phyloP scores from a whole-genome alignment of 805 yeast genomes.

The Saccharomycopsis fodiens region DNA sequence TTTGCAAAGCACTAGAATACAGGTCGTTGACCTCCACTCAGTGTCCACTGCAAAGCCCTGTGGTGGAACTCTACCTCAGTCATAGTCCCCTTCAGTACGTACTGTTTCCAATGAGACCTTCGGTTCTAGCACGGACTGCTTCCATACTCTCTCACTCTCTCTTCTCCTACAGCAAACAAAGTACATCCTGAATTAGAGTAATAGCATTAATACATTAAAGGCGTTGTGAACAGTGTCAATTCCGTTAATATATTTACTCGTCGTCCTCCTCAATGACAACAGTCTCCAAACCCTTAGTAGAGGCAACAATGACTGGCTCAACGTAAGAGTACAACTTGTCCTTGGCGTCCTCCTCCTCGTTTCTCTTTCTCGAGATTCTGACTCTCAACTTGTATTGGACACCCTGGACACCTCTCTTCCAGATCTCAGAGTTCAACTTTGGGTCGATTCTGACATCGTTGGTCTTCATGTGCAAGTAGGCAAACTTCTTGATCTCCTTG shows the following conservation, averaged over 20 bases:
- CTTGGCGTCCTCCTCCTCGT: conserved; percentile 99
- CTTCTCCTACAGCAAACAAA: neutral
- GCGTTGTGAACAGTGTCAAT: neutral
- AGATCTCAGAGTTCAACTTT: conserved; percentile 93
- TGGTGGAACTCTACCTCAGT: too few species aligned
- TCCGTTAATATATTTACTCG: conserved; percentile 25
- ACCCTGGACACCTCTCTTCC: conserved; percentile 99
- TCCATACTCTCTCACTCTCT: neutral
- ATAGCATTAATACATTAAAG: conserved; percentile 2
- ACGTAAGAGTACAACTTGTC: conserved; percentile 96
- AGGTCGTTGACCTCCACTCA: too few species aligned
- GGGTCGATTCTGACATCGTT: conserved; percentile 99
- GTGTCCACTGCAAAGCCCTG: too few species aligned
- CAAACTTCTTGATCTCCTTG: conserved; percentile 98
- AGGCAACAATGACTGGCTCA: conserved; percentile 92
- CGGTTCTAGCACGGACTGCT: neutral
- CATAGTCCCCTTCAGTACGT: neutral
- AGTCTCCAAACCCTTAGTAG: conserved; percentile 97
- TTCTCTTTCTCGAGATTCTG: conserved; percentile 98
- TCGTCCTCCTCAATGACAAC: conserved; percentile 87
- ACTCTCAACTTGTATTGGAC: conserved; percentile 97
- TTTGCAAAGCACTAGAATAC: too few species aligned
- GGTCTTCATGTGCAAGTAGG: conserved; percentile 98
- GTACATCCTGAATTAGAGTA: conserved; percentile 1
- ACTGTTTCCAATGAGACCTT: neutral